Evolutionary conservation across 2,329 filamentous ascomycete species (phyloP).

Genomic region (Aspergillus fructus): DNA sequence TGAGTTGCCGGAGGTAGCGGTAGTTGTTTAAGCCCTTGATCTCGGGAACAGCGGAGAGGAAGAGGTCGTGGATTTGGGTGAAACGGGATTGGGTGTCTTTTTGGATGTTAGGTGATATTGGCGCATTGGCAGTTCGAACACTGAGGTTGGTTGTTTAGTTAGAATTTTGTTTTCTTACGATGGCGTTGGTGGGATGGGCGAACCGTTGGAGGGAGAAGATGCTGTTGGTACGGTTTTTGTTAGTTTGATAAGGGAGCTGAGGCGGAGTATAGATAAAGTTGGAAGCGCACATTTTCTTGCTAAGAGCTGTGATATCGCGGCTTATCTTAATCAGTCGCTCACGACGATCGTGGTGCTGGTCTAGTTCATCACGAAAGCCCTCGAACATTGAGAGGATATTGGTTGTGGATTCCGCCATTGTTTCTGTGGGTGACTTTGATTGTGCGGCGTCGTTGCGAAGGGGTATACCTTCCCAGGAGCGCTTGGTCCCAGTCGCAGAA

Average conservation of each 20-base stretch:
- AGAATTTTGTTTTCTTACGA: constrained; percentile 24
- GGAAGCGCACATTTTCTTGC: constrained; percentile 84
- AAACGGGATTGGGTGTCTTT: constrained; percentile 70
- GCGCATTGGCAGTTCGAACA: constrained; percentile 40
- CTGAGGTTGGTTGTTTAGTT: constrained; percentile 21
- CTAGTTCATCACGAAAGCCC: constrained; percentile 79
- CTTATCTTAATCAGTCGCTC: constrained; percentile 89
- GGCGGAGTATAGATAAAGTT: not conserved
- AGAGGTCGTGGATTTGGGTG: constrained; percentile 67
- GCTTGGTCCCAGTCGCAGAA: constrained; percentile 37
- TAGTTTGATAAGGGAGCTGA: not conserved
- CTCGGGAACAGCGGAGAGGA: constrained; percentile 68
- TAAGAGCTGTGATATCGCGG: constrained; percentile 86
- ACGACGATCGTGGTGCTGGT: constrained; percentile 89
- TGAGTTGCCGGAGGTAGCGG: constrained; percentile 77
- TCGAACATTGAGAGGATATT: constrained; percentile 71
- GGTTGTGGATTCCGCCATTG: constrained; percentile 1
- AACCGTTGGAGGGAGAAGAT: constrained; percentile 85
- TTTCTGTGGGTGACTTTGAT: constrained; percentile 9
- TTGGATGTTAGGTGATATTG: constrained; percentile 65
- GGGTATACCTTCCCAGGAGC: constrained; percentile 38
- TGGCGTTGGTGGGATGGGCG: constrained; percentile 4
- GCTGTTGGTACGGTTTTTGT: constrained; percentile 43
- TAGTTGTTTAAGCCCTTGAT: constrained; percentile 75
- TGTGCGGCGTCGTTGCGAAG: constrained; percentile 15